Evolutionary conservation across 2,329 filamentous ascomycete species (phyloP), one percentile per base, ranked within the genome.

Genomic region (Aspergillus proliferans): DNA sequence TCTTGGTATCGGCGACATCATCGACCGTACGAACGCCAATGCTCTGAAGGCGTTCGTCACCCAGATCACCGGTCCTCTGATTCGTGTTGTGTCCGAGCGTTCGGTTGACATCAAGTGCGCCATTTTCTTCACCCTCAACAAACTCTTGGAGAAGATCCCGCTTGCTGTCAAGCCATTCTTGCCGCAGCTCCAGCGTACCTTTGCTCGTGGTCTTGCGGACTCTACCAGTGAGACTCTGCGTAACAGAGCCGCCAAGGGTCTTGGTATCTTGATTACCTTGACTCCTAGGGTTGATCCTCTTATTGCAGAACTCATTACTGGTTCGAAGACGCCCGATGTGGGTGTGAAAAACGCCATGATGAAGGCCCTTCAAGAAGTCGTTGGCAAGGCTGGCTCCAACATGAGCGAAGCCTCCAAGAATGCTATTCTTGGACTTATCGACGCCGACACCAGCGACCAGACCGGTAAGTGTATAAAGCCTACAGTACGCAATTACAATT

Each of bases 281-380:
- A 97, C 92, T 1, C 92, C 93, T 22, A 85, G 94, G 63, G 88
- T 98, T 21, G 94, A 98, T 69, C 93, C 94, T 45, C 79, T 98
- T 47, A 94, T 98, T 66, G 78, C 81, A 53, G 93, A 98, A 71
- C 79, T 98, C 43, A 90, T 97, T 18, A 87, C 93, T n/a, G 93
- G 93, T 43, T 93, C 90, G 22, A 96, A 92, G 76, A 97, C 93
- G 0, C 74, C 82, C 1, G 92, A 97, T 64, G 65, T 83, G 5
- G 92, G 92, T 42, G 93, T 98, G 55, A 88, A 83, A 71, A 93
- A 87, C 57, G 93, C 93, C 24, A 98, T 98, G 93, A 79, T 98
- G 61, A 95, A 94, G 75, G 93, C 93, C 3, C 73, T 98, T 42
- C 96, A 94, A 65, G 92, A 97, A 65, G 93, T 98, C 26, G 86